These are phyloP conservation scores for Xylaria hypoxylon DNA, from an alignment of 2,329 filamentous ascomycete species.

Conservation along the genomic window DNA sequence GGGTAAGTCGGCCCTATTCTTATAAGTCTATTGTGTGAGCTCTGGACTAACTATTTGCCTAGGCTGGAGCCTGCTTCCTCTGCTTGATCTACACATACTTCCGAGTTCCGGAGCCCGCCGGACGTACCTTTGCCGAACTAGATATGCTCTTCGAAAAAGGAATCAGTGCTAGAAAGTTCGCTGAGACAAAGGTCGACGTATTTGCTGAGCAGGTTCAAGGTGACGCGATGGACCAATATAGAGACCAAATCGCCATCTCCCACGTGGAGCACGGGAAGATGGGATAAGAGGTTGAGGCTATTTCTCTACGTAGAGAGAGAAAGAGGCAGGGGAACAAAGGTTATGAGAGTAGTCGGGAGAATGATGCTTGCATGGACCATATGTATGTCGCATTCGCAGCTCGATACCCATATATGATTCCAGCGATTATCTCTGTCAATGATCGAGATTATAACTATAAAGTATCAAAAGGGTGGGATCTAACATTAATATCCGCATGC, in stretches of 20 bases:
- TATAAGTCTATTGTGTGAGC: slow-evolving; percentile 17
- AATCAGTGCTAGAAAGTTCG: slow-evolving; percentile 79
- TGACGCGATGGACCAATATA: slow-evolving; percentile 62
- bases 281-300: neutral
- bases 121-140: slow-evolving; percentile 86
- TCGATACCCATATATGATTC: slow-evolving; percentile 18
- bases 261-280: slow-evolving; percentile 42
- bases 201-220: slow-evolving; percentile 64
- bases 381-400: slow-evolving; percentile 1
- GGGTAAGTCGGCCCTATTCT: slow-evolving; percentile 60
- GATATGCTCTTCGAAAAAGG: slow-evolving; percentile 84
- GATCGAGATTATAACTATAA: too few relatives aligned
- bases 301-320: neutral
- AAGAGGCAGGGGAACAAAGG: neutral
- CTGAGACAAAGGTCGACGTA: slow-evolving; percentile 66
- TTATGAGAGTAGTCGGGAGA: neutral
- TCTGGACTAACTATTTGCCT: slow-evolving; percentile 11
- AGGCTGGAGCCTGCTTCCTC: slow-evolving; percentile 79
- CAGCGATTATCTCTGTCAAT: neutral
- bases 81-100: slow-evolving; percentile 87
- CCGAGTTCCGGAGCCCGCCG: slow-evolving; percentile 81
- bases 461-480: too few relatives aligned
- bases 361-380: slow-evolving; percentile 5
- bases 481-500: too few relatives aligned
- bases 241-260: slow-evolving; percentile 54